phyloP scores from a whole-genome alignment of 2,329 filamentous ascomycete species.

The Penicillium glabrum region DNA sequence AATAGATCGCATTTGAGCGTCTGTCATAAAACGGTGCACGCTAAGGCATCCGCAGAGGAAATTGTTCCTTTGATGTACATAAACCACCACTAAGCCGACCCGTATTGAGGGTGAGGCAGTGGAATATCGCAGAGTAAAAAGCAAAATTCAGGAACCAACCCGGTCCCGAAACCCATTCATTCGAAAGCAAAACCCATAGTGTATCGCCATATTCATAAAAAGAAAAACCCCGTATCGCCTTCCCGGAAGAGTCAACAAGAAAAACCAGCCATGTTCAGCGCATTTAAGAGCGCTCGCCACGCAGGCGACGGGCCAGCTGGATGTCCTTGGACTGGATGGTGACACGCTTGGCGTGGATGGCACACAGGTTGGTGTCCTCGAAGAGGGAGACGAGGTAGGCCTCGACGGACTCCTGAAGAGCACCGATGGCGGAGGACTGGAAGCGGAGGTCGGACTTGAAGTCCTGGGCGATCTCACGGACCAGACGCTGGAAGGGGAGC shows the following conservation, averaged over 20 bases:
- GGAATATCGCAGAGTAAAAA: conserved; percentile 17
- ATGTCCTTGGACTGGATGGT: conserved; percentile 95
- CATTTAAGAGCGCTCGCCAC: conserved; percentile 82
- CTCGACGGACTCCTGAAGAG: conserved; percentile 97
- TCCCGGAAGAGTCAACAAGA: conserved; percentile 38
- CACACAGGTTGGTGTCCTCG: conserved; percentile 97
- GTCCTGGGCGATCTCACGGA: conserved; percentile 94
- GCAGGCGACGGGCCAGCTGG: conserved; percentile 91
- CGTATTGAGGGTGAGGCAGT: not conserved
- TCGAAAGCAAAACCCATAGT: conserved; percentile 43
- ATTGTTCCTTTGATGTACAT: not conserved
- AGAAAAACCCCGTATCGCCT: conserved; percentile 41
- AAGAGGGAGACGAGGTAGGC: conserved; percentile 98
- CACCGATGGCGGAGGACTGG: conserved; percentile 97
- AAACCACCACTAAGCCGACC: not conserved
- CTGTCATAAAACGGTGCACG: not conserved
- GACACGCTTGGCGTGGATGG: conserved; percentile 98
- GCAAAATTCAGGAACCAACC: conserved; percentile 34
- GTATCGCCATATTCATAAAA: conserved; percentile 44
- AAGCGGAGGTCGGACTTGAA: conserved; percentile 95
- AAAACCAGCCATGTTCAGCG: conserved; percentile 24
- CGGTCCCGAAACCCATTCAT: conserved; percentile 41
- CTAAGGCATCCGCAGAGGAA: not conserved
- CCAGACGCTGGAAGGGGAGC: conserved; percentile 95
- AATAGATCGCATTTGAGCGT: not conserved